These are phyloP conservation scores for Serpula lacrymans DNA, from an alignment of 768 basidiomycete genomes.

Conservation along the genomic window DNA sequence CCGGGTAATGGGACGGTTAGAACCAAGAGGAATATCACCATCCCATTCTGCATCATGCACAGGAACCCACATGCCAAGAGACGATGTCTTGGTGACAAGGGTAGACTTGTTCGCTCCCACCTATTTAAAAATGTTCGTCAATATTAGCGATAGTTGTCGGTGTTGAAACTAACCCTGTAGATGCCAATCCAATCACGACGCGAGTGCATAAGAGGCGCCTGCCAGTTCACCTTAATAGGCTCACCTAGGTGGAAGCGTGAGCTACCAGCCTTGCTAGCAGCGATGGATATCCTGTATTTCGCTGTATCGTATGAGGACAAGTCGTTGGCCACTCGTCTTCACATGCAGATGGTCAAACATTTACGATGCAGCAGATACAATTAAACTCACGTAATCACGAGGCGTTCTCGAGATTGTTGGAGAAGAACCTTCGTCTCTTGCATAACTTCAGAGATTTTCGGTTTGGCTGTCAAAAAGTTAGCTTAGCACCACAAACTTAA, in stretches of 20 bases:
- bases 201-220: slow-evolving; percentile 82
- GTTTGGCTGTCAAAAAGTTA: slow-evolving; percentile 57
- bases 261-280: slow-evolving; percentile 48
- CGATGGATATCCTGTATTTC: slow-evolving; percentile 69
- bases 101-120: slow-evolving; percentile 85
- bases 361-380: background rate
- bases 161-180: slow-evolving; percentile 62
- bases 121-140: slow-evolving; percentile 31
- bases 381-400: slow-evolving; percentile 82
- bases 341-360: slow-evolving; percentile 3
- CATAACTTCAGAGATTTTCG: slow-evolving; percentile 83
- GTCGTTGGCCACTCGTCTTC: slow-evolving; percentile 77
- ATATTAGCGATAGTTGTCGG: background rate
- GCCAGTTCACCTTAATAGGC: slow-evolving; percentile 83
- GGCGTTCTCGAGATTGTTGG: slow-evolving; percentile 84
- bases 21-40: slow-evolving; percentile 68
- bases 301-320: slow-evolving; percentile 74
- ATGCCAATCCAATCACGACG: slow-evolving; percentile 96
- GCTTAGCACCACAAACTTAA: too few species aligned
- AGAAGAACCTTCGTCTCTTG: slow-evolving; percentile 90
- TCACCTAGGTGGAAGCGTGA: slow-evolving; percentile 87
- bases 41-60: slow-evolving; percentile 93
- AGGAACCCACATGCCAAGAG: slow-evolving; percentile 90
- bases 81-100: slow-evolving; percentile 79
- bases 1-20: slow-evolving; percentile 32